A percentile compares a stretch with the other conserved stretches of the same genome.
These are phyloP conservation scores for Phytopythium mirpurense DNA, from an alignment of 352 stramenopile genomes.

Conservation along the genomic window DNA sequence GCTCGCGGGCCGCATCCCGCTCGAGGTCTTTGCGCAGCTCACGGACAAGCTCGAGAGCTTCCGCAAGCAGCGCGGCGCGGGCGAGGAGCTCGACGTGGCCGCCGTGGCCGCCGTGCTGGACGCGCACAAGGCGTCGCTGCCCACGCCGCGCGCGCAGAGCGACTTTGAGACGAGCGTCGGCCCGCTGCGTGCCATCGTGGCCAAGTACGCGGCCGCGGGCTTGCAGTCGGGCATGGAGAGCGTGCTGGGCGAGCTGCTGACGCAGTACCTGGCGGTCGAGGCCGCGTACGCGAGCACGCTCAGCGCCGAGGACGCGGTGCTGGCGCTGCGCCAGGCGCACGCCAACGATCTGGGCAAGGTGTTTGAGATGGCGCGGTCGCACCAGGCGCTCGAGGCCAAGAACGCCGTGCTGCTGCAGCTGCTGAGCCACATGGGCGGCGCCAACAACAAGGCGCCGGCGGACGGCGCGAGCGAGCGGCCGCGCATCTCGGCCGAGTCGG, in stretches of 20 bases:
- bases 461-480: constrained; percentile 23
- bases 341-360: constrained; percentile 79
- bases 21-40: constrained; percentile 89
- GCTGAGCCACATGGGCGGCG: constrained; percentile 36
- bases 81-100: constrained; percentile 44
- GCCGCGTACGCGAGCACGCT: constrained; percentile 65
- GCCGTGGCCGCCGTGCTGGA: constrained; percentile 60
- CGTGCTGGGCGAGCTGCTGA: constrained; percentile 69
- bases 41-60: constrained; percentile 76
- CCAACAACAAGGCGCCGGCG: constrained; percentile 3
- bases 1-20: constrained; percentile 94
- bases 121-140: constrained; percentile 50
- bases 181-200: constrained; percentile 61
- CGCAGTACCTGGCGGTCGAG: constrained; percentile 79
- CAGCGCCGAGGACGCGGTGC: constrained; percentile 81
- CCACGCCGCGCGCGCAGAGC: constrained; percentile 40
- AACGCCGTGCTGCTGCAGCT: constrained; percentile 80
- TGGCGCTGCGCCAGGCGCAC: constrained; percentile 89
- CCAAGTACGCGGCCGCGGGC: constrained; percentile 70
- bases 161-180: constrained; percentile 74
- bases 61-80: constrained; percentile 36
- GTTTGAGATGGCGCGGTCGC: constrained; percentile 88
- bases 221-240: constrained; percentile 58
- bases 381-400: constrained; percentile 86
- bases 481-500: constrained; percentile 53